Conservation (phyloP, 257 asterid genomes). For the Fraxinus anomala region DNA sequence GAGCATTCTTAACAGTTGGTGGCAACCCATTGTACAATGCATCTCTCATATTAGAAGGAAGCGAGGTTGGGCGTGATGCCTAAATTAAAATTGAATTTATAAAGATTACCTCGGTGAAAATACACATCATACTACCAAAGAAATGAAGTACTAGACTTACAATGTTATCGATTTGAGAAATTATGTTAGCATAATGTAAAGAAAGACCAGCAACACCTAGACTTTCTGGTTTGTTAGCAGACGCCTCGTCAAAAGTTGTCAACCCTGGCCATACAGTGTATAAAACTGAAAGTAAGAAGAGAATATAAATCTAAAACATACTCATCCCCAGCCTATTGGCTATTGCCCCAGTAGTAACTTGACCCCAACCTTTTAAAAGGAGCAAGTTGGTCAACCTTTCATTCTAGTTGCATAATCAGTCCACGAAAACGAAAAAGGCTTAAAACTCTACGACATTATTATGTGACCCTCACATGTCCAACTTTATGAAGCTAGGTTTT, state of each 20-base stretch:
- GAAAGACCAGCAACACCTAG: conserved; percentile 92
- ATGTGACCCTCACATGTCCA: neutral
- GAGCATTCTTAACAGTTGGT: conserved; percentile 59
- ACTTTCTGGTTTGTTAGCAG: conserved; percentile 63
- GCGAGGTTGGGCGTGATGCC: conserved; percentile 91
- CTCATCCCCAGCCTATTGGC: neutral
- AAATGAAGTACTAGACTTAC: conserved; percentile 49
- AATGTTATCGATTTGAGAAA: conserved; percentile 84
- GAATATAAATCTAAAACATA: neutral
- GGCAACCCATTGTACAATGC: conserved; percentile 86
- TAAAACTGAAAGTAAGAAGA: conserved; percentile 20
- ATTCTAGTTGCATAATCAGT: neutral
- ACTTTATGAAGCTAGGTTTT: neutral
- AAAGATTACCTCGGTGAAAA: conserved; percentile 1
- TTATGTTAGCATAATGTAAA: conserved; percentile 90
- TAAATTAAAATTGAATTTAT: conserved; percentile 31
- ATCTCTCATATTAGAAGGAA: conserved; percentile 94
- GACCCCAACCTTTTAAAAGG: neutral
- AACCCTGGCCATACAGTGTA: conserved; percentile 46
- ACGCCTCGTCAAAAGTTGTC: conserved; percentile 45
- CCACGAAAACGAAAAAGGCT: neutral
- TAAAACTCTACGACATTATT: too few relatives aligned
- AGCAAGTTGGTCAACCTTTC: neutral
- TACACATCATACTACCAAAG: neutral
- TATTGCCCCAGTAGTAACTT: neutral